A percentile compares a stretch with the other conserved stretches of the same genome.
These are phyloP conservation scores for Phaffia tasmanica DNA, from an alignment of 768 basidiomycete genomes.

Conservation along the genomic window DNA sequence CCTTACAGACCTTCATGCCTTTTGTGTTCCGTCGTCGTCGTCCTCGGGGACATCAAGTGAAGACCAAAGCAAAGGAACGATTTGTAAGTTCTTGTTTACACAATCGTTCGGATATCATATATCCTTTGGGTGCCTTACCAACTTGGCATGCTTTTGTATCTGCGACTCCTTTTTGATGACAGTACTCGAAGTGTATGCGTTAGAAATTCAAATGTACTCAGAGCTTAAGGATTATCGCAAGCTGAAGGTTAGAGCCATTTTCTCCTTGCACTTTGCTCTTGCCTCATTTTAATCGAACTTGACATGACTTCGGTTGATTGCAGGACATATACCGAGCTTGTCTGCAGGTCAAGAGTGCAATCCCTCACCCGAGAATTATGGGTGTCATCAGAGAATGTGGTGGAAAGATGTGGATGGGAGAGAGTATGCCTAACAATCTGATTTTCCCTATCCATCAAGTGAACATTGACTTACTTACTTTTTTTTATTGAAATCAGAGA, in stretches of 20 bases:
- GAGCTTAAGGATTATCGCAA: constrained; percentile 93
- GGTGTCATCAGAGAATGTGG: constrained; percentile 98
- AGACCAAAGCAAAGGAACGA: constrained; percentile 26
- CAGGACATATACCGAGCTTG: constrained; percentile 97
- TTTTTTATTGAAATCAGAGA: constrained; percentile 46
- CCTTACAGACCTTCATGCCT: constrained; percentile 33
- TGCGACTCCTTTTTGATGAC: not conserved
- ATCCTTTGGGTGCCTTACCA: constrained; percentile 7
- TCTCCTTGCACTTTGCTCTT: not conserved
- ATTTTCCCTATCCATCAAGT: not conserved
- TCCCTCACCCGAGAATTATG: constrained; percentile 96
- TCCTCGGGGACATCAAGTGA: constrained; percentile 34
- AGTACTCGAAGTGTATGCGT: constrained; percentile 86
- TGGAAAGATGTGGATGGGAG: constrained; percentile 99
- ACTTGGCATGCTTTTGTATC: constrained; percentile 27
- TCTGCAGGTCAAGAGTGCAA: constrained; percentile 82
- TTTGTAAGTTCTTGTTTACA: constrained; percentile 4
- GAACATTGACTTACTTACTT: not conserved
- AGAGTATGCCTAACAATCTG: constrained; percentile 56
- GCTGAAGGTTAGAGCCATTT: constrained; percentile 54
- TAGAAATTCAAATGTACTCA: constrained; percentile 99
- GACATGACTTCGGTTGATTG: not conserved
- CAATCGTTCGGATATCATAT: no score
- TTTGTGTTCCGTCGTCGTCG: constrained; percentile 32
- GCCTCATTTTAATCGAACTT: not conserved